Conservation (phyloP, 139 green algal species). For the Chlorella sorokiniana region DNA sequence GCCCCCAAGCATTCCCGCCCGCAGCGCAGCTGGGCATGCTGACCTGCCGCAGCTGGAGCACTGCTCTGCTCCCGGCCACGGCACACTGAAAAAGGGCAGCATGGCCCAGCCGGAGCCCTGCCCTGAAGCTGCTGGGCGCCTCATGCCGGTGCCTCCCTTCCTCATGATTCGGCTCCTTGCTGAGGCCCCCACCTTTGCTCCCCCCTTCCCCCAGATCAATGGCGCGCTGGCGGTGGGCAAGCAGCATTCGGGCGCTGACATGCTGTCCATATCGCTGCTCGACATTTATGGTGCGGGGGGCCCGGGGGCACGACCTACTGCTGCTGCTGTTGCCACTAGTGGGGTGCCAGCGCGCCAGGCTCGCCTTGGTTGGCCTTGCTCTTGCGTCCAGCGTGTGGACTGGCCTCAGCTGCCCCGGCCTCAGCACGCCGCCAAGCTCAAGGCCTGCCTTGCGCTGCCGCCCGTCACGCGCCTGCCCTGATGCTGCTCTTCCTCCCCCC, state of each 20-base stretch:
- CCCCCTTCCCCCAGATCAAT: conserved; percentile 62
- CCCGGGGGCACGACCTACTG: too few species aligned
- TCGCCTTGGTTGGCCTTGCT: too few species aligned
- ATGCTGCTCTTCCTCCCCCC: not conserved
- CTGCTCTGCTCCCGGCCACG: not conserved
- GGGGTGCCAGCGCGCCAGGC: not conserved
- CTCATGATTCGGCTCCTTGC: not conserved
- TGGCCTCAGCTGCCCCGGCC: too few species aligned
- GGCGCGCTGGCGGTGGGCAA: conserved; percentile 51
- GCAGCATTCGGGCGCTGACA: conserved; percentile 9
- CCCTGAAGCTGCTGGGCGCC: not conserved
- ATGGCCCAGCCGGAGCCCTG: not conserved
- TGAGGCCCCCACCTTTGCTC: not conserved
- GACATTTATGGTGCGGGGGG: conserved; percentile 84
- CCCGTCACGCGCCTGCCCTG: not conserved
- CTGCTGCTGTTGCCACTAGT: not conserved
- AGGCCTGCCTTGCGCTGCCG: too few species aligned
- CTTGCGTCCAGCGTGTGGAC: too few species aligned
- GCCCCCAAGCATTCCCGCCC: not conserved
- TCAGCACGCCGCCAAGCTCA: too few species aligned
- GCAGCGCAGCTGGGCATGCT: too few species aligned
- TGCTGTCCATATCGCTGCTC: conserved; percentile 74
- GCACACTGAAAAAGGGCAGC: too few species aligned
- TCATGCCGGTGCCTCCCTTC: not conserved
- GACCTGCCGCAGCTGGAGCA: not conserved